Evolutionary conservation across 352 stramenopile species (phyloP).

Genomic region (Phytophthora melonis): DNA sequence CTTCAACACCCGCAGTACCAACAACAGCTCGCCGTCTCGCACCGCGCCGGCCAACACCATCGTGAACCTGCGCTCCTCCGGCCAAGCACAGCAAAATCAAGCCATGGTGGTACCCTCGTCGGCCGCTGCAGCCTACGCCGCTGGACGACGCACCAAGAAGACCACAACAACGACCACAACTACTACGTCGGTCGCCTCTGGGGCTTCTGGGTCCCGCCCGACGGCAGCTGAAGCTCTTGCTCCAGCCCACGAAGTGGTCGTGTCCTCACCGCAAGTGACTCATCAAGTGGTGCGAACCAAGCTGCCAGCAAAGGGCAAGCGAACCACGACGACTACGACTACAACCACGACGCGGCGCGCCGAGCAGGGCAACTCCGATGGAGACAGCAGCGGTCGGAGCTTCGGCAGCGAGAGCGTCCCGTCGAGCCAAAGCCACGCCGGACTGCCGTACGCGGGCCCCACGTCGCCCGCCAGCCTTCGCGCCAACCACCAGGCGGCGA

Average conservation of each 20-base stretch:
- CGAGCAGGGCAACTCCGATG: constrained; percentile 17
- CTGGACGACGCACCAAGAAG: constrained; percentile 24
- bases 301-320: constrained; percentile 27
- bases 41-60: constrained; percentile 37
- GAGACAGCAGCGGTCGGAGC: constrained; percentile 13
- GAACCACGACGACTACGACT: constrained; percentile 22
- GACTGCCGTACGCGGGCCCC: constrained; percentile 11
- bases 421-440: constrained; percentile 20
- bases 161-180: constrained; percentile 31
- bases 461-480: constrained; percentile 27
- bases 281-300: constrained; percentile 35
- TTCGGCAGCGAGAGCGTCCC: constrained; percentile 16
- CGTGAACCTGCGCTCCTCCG: constrained; percentile 22
- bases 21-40: constrained; percentile 23
- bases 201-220: background rate
- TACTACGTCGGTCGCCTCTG: constrained; percentile 15
- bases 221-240: constrained; percentile 20
- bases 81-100: constrained; percentile 19
- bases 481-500: constrained; percentile 16
- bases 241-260: constrained; percentile 22
- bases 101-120: constrained; percentile 12
- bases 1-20: constrained; percentile 31
- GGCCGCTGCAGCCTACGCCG: constrained; percentile 10
- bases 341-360: constrained; percentile 29
- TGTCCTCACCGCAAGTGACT: constrained; percentile 30